Percentiles rank a stretch among this genome's conserved stretches.
These are phyloP conservation scores for Coffea eugenioides DNA, from an alignment of 257 asterid species.

Conservation along the genomic window DNA sequence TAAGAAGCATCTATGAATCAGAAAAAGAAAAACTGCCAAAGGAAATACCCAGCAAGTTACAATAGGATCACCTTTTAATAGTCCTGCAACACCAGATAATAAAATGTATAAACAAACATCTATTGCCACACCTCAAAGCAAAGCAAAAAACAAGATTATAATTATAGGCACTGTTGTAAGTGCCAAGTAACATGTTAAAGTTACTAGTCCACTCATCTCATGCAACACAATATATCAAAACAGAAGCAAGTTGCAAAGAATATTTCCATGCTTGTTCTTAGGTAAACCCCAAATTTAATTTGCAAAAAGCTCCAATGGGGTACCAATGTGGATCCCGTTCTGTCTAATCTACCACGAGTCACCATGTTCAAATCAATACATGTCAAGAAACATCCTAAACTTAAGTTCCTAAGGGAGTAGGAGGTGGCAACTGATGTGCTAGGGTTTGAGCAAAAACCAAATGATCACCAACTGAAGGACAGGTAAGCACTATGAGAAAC, in stretches of 20 bases:
- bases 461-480: not conserved
- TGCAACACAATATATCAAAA: conserved; percentile 3
- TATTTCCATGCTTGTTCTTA: not conserved
- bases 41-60: not conserved
- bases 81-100: not conserved
- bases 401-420: too few species aligned
- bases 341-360: not conserved
- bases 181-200: not conserved
- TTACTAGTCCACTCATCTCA: not conserved
- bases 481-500: not conserved
- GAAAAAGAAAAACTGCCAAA: not conserved
- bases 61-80: not conserved
- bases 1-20: not conserved
- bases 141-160: not conserved
- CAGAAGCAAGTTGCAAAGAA: not conserved
- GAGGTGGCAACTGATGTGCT: not conserved
- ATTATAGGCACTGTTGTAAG: not conserved
- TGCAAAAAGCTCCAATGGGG: not conserved
- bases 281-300: not conserved
- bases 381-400: not conserved
- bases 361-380: not conserved
- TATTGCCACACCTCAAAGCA: not conserved
- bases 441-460: not conserved
- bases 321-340: not conserved
- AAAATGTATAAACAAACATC: not conserved